phyloP scores from a whole-genome alignment of 768 basidiomycete species.

The Lactifluus subvellereus region DNA sequence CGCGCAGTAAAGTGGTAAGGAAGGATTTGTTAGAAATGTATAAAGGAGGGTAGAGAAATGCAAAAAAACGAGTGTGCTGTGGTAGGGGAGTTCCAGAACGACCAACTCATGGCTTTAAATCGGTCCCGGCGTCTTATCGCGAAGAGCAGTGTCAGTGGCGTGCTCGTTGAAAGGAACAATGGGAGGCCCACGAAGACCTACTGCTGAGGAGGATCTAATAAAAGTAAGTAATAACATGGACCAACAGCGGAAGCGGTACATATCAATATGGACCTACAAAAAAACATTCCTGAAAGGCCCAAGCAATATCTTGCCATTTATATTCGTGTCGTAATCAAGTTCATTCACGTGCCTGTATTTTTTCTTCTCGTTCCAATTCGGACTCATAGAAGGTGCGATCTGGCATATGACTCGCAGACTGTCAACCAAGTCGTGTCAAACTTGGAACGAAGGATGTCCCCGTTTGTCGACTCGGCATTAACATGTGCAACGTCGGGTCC shows the following conservation, averaged over 20 bases:
- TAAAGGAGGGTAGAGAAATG: not conserved
- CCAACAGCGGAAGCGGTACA: not conserved
- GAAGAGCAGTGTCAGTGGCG: not conserved
- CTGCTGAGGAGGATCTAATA: not conserved
- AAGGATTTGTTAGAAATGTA: not conserved
- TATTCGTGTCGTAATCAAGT: not conserved
- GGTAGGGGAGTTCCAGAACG: not conserved
- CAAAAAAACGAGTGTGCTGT: not conserved
- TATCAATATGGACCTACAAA: constrained; percentile 15
- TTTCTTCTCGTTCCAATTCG: not conserved
- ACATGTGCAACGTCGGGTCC: constrained; percentile 11
- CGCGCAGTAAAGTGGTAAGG: not conserved
- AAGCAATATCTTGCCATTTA: constrained; percentile 1
- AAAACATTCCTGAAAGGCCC: not conserved
- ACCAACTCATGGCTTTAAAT: constrained; percentile 11
- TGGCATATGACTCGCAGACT: constrained; percentile 15
- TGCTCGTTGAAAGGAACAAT: not conserved
- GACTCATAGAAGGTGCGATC: constrained; percentile 4
- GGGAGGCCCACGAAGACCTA: not conserved
- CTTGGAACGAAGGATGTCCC: not conserved
- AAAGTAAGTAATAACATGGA: not conserved
- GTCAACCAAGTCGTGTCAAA: constrained; percentile 12
- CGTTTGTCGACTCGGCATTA: not conserved
- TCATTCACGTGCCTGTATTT: constrained; percentile 1
- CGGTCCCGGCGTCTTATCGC: not conserved